Evolutionary conservation across 2,329 filamentous ascomycete species (phyloP).

Genomic region (Chaetomiaceae sp.): DNA sequence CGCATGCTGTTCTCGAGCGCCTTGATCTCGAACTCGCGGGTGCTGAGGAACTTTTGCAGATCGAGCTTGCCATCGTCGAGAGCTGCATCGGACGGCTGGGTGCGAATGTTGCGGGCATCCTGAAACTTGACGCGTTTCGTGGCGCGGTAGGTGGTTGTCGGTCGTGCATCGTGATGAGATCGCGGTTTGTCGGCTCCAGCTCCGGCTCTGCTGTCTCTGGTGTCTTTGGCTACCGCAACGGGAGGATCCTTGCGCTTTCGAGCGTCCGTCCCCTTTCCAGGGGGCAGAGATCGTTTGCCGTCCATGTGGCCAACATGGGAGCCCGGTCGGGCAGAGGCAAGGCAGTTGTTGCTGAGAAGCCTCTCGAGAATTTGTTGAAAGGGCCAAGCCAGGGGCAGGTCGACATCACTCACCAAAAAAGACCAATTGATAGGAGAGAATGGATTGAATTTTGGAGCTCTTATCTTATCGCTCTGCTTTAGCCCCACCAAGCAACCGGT

Average conservation of each 20-base stretch:
- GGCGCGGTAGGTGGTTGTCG: conserved; percentile 21
- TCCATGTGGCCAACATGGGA: conserved; percentile 22
- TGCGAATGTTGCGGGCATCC: conserved; percentile 46
- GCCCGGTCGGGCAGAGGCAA: neutral
- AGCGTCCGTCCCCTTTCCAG: conserved; percentile 11
- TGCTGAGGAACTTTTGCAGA: conserved; percentile 75
- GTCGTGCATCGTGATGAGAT: conserved; percentile 13
- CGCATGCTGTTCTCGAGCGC: conserved; percentile 79
- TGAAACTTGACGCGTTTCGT: conserved; percentile 44
- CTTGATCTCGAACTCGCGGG: conserved; percentile 84
- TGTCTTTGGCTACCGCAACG: conserved; percentile 3
- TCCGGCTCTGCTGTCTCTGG: too few species aligned
- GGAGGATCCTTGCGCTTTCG: conserved; percentile 27
- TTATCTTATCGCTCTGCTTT: conserved; percentile 25
- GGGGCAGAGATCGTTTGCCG: conserved; percentile 12
- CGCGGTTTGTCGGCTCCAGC: conserved; percentile 7
- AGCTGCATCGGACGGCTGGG: conserved; percentile 46
- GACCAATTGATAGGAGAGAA: too few species aligned
- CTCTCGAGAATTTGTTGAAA: neutral
- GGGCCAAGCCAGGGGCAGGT: neutral
- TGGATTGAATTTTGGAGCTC: conserved; percentile 17
- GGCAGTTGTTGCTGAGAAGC: too few species aligned
- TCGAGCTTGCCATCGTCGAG: conserved; percentile 74
- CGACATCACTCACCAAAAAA: too few species aligned
- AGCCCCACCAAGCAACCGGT: too few species aligned